A percentile compares a stretch with the other conserved stretches of the same genome.
Evolutionary conservation across 768 basidiomycete genomes (phyloP).

Genomic region (Exsudoporus frostii): DNA sequence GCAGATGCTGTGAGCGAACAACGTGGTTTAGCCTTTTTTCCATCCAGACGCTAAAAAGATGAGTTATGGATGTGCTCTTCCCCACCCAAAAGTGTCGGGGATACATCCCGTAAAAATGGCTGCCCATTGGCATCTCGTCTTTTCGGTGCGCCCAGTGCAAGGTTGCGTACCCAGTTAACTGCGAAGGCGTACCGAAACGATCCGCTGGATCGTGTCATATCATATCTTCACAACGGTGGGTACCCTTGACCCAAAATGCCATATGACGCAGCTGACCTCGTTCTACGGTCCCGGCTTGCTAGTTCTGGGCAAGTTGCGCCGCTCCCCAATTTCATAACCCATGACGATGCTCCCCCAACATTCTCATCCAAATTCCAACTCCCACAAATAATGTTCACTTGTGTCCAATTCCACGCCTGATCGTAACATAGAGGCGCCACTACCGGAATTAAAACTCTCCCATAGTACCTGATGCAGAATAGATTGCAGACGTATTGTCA

Average conservation of each 20-base stretch:
- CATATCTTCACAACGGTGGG: background rate
- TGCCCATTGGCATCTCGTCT: background rate
- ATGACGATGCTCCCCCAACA: background rate
- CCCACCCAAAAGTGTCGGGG: background rate
- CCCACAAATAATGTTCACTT: conserved; percentile 8
- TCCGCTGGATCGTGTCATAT: background rate
- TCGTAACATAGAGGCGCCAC: background rate
- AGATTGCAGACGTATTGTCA: conserved; percentile 13
- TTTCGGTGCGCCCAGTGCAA: background rate
- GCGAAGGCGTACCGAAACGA: background rate
- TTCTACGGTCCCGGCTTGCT: background rate
- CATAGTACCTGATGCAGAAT: conserved; percentile 15
- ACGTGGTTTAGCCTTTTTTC: conserved; percentile 27
- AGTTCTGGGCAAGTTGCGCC: background rate
- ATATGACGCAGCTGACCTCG: background rate
- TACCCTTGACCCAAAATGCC: background rate
- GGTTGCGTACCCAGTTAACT: background rate
- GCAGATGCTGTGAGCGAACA: conserved; percentile 1
- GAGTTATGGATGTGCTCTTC: background rate
- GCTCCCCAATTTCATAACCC: background rate
- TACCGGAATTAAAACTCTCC: conserved; percentile 16
- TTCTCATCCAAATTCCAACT: conserved; percentile 4
- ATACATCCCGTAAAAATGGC: background rate
- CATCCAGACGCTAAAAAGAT: background rate
- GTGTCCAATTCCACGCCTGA: background rate